Evolutionary conservation across 768 basidiomycete genomes (phyloP).

Genomic region (Nevesoporus exiguus): DNA sequence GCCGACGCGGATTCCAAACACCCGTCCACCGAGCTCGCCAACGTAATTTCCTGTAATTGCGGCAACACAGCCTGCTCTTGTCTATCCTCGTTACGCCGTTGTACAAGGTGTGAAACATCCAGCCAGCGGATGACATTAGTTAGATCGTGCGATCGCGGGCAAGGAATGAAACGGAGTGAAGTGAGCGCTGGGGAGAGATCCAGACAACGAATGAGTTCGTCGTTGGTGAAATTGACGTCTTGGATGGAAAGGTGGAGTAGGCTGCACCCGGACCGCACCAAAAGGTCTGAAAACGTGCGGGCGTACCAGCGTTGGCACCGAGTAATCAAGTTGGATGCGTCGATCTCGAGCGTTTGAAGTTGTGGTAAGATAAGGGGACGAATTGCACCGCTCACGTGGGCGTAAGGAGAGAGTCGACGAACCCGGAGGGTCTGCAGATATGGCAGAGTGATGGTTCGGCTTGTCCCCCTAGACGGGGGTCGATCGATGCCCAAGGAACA

Average conservation of each 20-base stretch:
- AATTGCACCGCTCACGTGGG: neutral
- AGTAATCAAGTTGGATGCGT: neutral
- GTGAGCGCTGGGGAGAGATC: conserved; percentile 10
- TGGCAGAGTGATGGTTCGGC: conserved; percentile 2
- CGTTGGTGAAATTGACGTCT: conserved; percentile 18
- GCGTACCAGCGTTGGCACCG: conserved; percentile 8
- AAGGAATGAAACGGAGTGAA: conserved; percentile 20
- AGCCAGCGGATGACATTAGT: conserved; percentile 6
- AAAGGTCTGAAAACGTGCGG: conserved; percentile 14
- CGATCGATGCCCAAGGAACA: conserved; percentile 16
- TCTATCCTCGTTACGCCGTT: too few relatives aligned
- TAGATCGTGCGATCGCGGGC: conserved; percentile 15
- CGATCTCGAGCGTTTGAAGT: conserved; percentile 19
- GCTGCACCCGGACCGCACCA: conserved; percentile 14
- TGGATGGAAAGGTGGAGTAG: conserved; percentile 15
- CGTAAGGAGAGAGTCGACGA: conserved; percentile 4
- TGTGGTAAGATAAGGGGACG: conserved; percentile 16
- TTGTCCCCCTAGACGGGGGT: too few relatives aligned
- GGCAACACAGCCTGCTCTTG: neutral
- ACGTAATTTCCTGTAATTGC: conserved; percentile 12
- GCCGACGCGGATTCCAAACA: conserved; percentile 4
- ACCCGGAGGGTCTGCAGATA: conserved; percentile 15
- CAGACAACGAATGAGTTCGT: conserved; percentile 22
- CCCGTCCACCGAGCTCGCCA: conserved; percentile 14
- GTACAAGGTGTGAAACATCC: neutral